A percentile compares a stretch with the other conserved stretches of the same genome.
These are phyloP conservation scores for Colletotrichum camelliae DNA, from an alignment of 2,329 filamentous ascomycete genomes.

Conservation along the genomic window DNA sequence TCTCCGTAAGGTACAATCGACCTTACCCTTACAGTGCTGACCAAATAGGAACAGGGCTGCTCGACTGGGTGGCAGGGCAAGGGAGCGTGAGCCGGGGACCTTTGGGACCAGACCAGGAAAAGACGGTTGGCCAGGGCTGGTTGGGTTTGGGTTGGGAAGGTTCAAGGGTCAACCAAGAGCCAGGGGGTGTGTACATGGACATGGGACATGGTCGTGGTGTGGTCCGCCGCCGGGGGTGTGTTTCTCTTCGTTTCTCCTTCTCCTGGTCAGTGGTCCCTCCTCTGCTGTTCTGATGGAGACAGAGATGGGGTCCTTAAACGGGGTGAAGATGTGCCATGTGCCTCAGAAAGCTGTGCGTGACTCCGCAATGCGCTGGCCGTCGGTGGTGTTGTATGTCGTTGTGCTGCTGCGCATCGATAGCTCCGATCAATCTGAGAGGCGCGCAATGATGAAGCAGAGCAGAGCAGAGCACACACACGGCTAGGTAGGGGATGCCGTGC, in stretches of 20 bases:
- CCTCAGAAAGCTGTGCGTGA: not conserved
- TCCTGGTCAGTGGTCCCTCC: not conserved
- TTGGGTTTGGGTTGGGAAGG: slow-evolving; percentile 9
- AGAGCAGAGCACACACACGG: not conserved
- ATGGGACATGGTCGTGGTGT: not conserved
- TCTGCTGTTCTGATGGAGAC: not conserved
- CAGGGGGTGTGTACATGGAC: not conserved
- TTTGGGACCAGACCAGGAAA: slow-evolving; percentile 10
- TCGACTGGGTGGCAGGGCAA: slow-evolving; percentile 16
- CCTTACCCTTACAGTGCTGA: not conserved
- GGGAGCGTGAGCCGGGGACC: slow-evolving; percentile 14
- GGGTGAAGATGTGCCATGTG: not conserved
- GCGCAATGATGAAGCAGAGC: not conserved
- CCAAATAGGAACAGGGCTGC: not conserved
- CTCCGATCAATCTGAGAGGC: not conserved
- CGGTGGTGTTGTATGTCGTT: not conserved
- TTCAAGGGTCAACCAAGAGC: slow-evolving; percentile 3
- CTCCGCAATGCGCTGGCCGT: not conserved
- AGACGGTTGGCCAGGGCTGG: slow-evolving; percentile 8
- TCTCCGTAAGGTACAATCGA: not conserved
- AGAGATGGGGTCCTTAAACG: not conserved
- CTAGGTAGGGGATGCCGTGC: not conserved
- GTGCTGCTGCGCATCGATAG: not conserved
- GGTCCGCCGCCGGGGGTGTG: not conserved
- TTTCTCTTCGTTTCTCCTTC: not conserved